Conservation (phyloP, 495 filamentous ascomycete genomes). For the Alectoria sarmentosa region DNA sequence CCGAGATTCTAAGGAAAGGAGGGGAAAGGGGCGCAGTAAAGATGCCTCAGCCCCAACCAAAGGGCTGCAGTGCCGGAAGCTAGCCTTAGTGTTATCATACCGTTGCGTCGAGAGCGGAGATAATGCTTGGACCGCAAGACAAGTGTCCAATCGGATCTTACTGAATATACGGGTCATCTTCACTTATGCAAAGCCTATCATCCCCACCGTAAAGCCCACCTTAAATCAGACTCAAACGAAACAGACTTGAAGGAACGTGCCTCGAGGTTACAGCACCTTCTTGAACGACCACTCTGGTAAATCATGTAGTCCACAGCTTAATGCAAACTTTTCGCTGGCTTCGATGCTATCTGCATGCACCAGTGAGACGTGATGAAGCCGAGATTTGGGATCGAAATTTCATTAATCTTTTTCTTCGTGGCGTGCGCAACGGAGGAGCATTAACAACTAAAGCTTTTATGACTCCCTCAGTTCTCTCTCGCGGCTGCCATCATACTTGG, state of each 20-base stretch:
- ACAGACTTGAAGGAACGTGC: neutral
- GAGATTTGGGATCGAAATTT: too few relatives aligned
- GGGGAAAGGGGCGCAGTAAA: neutral
- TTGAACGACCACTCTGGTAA: neutral
- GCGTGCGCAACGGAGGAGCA: too few relatives aligned
- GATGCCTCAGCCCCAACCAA: neutral
- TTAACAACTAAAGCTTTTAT: too few relatives aligned
- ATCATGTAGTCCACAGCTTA: neutral
- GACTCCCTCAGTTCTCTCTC: too few relatives aligned
- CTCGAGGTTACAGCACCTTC: neutral
- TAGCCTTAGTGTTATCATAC: neutral
- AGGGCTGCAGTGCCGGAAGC: neutral
- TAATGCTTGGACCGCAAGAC: neutral
- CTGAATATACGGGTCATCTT: neutral
- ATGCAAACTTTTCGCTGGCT: too few relatives aligned
- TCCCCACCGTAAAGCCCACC: neutral
- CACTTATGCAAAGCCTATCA: neutral
- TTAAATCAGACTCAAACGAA: neutral
- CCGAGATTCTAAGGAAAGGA: neutral
- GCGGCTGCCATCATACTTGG: too few relatives aligned
- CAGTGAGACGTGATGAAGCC: too few relatives aligned
- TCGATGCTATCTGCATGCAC: too few relatives aligned
- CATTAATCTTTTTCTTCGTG: too few relatives aligned
- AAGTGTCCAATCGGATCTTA: neutral
- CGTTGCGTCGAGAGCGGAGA: neutral